Base-by-base conservation (phyloP, 768 basidiomycete genomes). In the Leccinum pellstonianum region DNA sequence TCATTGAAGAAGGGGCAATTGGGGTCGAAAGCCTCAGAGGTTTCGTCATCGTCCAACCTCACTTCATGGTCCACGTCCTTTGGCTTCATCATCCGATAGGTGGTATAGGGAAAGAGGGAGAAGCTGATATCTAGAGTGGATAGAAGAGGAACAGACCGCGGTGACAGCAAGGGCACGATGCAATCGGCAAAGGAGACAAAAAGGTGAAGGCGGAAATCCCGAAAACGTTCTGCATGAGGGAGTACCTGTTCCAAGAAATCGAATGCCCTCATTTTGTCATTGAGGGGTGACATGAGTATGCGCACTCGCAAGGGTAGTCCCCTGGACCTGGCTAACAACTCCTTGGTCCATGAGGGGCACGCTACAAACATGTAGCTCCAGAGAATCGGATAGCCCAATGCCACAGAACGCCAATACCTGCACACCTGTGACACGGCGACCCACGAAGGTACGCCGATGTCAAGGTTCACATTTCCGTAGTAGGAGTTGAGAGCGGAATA, bases 291-390 rank as follows among this genome's bases (percentile, higher is more conserved):
- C 33, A 55, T 25, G 55, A 19, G 3, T 25, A 55, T 23, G 52
- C 17, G 21, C n/a, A 56, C 33, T 23, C 33, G 25, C 33, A 55
- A 35, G 23, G 56, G 52, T 35, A 55, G 17, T 19, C 14, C 17
- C 25, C 55, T 35, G 33, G 57, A 56, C n/a, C 54, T 55, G 29
- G 17, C n/a, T 19, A 58, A 29, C 37, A 5, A n/a, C 23, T 1
- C 38, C 0, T 56, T 37, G 4, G 56, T 57, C 56, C 56, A 56
- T 1, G 19, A 7, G 15, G 38, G 37, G 10, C 19, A 41, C 15
- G 12, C 54, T 23, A 58, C 17, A 25, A 56, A 58, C 57, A 58
- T n/a, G 29, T 56, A 52, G 27, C 29, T 23, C 57, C 57, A 58
- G 29, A 58, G 54, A 5, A 17, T 33, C 15, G 54, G 54, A 33